phyloP scores from a whole-genome alignment of 2,329 filamentous ascomycete genomes.

The Alternaria incomplexa region DNA sequence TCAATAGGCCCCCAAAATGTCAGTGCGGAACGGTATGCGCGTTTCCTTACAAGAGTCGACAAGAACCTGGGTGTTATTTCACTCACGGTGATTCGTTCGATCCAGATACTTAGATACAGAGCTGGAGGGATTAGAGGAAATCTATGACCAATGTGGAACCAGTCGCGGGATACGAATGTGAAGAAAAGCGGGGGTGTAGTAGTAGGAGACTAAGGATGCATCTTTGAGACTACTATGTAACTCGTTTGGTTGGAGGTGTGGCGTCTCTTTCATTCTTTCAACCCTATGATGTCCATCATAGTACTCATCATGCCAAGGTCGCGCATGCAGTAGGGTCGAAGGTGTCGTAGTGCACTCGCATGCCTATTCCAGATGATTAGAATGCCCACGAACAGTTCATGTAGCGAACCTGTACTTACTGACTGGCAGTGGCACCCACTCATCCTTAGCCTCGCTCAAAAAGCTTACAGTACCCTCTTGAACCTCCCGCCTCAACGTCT shows the following conservation, averaged over 20 bases:
- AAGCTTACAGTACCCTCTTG: not conserved
- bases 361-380: not conserved
- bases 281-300: not conserved
- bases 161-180: not conserved
- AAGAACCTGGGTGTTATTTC: not conserved
- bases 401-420: not conserved
- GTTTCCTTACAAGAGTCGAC: not conserved
- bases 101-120: not conserved
- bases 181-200: not conserved
- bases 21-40: not conserved
- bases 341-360: not conserved
- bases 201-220: not conserved
- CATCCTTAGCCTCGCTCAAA: not conserved
- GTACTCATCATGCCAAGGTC: not conserved
- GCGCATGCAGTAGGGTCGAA: not conserved
- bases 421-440: not conserved
- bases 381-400: not conserved
- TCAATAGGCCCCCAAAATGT: not conserved
- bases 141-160: not conserved
- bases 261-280: not conserved
- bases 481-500: not conserved
- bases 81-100: not conserved
- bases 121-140: not conserved
- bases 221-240: not conserved
- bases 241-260: not conserved